Conservation (phyloP, 225 moss, liverwort and hornwort species). For the Physcomitrium patens region DNA sequence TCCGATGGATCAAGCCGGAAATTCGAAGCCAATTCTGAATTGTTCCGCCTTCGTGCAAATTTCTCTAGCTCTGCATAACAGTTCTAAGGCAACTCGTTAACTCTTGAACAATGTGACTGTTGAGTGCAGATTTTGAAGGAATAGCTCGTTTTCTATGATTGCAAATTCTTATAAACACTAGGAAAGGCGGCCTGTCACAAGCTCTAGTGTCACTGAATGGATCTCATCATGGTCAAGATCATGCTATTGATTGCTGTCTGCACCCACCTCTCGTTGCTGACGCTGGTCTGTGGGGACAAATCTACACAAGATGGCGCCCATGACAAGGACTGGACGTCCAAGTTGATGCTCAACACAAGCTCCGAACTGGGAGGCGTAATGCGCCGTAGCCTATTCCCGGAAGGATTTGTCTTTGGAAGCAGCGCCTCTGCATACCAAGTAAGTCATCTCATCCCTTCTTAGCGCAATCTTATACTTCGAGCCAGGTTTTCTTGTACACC, state of each 20-base stretch:
- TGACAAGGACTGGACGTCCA: slow-evolving; percentile 1
- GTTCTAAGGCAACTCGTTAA: too few relatives aligned
- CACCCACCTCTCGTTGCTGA: not conserved
- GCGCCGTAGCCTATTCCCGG: slow-evolving; percentile 36
- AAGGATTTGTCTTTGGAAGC: slow-evolving; percentile 56
- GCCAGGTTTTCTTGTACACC: not conserved
- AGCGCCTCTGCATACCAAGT: slow-evolving; percentile 72
- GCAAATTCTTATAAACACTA: too few relatives aligned
- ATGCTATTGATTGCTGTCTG: not conserved
- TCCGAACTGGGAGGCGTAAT: slow-evolving; percentile 23
- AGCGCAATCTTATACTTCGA: not conserved
- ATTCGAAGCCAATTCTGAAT: too few relatives aligned
- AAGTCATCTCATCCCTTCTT: not conserved
- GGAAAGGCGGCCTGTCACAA: too few relatives aligned
- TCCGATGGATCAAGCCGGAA: too few relatives aligned
- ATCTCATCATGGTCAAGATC: slow-evolving; percentile 7
- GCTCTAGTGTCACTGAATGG: too few relatives aligned
- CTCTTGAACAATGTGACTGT: too few relatives aligned
- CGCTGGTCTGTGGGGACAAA: not conserved
- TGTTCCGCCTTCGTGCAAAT: too few relatives aligned
- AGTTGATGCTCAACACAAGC: slow-evolving; percentile 23
- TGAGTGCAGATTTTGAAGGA: too few relatives aligned
- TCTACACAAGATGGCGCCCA: not conserved
- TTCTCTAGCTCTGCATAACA: too few relatives aligned
- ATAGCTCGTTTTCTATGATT: too few relatives aligned